phyloP scores from a whole-genome alignment of 2,329 filamentous ascomycete species.

The Alternaria brassicae region DNA sequence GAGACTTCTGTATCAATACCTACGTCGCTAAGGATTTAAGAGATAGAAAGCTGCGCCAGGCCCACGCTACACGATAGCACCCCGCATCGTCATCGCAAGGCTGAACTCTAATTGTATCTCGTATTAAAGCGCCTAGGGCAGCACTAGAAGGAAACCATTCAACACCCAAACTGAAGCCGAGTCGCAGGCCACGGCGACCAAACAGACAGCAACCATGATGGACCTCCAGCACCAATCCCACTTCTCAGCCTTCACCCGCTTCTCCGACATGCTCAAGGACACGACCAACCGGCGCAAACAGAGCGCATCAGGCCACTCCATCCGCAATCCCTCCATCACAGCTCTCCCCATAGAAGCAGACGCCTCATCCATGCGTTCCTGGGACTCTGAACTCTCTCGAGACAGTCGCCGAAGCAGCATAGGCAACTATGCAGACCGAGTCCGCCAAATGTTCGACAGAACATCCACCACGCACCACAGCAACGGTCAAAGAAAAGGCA shows the following conservation, averaged over 20 bases:
- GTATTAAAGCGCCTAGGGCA: background rate
- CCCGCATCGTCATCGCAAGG: slow-evolving; percentile 5
- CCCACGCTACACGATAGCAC: slow-evolving; percentile 7
- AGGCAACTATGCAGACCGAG: slow-evolving; percentile 24
- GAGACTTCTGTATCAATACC: background rate
- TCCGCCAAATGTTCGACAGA: slow-evolving; percentile 21
- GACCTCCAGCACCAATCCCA: slow-evolving; percentile 19
- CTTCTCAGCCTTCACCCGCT: slow-evolving; percentile 21
- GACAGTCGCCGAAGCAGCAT: slow-evolving; percentile 22
- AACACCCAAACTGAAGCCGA: background rate
- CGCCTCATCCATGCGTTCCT: background rate
- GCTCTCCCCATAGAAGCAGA: slow-evolving; percentile 3
- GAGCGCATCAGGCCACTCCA: background rate
- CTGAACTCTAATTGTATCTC: slow-evolving; percentile 8
- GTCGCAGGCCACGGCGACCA: background rate
- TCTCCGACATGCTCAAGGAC: slow-evolving; percentile 25
- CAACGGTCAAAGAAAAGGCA: background rate
- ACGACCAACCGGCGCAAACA: slow-evolving; percentile 22
- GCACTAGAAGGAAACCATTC: background rate
- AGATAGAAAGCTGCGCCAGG: background rate
- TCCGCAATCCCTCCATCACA: slow-evolving; percentile 9
- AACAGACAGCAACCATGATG: slow-evolving; percentile 9
- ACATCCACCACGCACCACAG: background rate
- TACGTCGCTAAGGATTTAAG: background rate
- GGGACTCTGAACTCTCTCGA: slow-evolving; percentile 3